Evolutionary conservation across 2,329 filamentous ascomycete species (phyloP).

Genomic region (Seiridium unicorne): DNA sequence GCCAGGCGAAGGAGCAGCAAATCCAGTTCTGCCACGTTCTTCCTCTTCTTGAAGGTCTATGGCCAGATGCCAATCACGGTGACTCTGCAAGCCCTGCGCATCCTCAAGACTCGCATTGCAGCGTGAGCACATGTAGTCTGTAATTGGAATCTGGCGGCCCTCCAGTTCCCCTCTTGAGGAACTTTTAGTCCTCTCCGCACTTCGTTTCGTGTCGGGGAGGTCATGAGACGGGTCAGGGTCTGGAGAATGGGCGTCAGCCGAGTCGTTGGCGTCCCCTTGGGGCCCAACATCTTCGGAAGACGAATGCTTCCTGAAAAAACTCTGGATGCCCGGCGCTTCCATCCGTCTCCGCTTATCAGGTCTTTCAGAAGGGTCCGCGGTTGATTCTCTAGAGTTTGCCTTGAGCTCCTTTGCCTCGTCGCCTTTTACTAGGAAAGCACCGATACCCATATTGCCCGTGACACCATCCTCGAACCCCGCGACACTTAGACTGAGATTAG

Average conservation of each 20-base stretch:
- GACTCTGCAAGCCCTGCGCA: conserved; percentile 64
- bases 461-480: conserved; percentile 90
- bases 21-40: conserved; percentile 50
- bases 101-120: conserved; percentile 63
- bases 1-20: conserved; percentile 35
- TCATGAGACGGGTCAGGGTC: background rate
- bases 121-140: conserved; percentile 54
- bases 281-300: conserved; percentile 26
- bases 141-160: conserved; percentile 32
- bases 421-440: conserved; percentile 77
- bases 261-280: conserved; percentile 17
- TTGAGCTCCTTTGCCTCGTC: conserved; percentile 60
- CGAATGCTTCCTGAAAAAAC: conserved; percentile 51
- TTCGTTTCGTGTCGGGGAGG: background rate
- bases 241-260: conserved; percentile 15
- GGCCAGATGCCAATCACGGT: conserved; percentile 93
- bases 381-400: conserved; percentile 26
- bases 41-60: conserved; percentile 73
- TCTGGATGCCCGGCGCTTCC: conserved; percentile 51
- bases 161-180: conserved; percentile 20
- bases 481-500: conserved; percentile 85
- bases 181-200: conserved; percentile 9
- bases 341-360: conserved; percentile 42
- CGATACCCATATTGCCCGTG: conserved; percentile 81
- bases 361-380: conserved; percentile 26